Evolutionary conservation across 2,329 filamentous ascomycete species (phyloP), one percentile per base, ranked within the genome.

Genomic region (Cryphonectria radicalis): DNA sequence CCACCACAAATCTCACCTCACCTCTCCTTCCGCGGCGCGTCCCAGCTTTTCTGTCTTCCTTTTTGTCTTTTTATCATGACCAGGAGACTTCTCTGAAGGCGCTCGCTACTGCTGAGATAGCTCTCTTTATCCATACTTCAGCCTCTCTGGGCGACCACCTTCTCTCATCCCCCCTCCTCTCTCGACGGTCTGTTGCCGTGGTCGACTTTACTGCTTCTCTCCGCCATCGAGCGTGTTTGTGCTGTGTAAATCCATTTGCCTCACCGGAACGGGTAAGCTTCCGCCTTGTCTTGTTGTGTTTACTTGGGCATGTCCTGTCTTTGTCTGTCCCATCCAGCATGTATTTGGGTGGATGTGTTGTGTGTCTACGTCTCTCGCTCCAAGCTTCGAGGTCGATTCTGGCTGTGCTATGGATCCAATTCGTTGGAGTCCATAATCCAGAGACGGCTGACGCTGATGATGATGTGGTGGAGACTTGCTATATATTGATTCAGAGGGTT

Each of bases 231-330:
- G 32, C 35, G 46, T 50, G 6, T 17, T 22, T 11, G 46, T 22
- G 19, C 32, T 50, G 46, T 50, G 46, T 50, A 22, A n/a, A 50
- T 40, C 37, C 37, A 40, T n/a, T 22, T n/a, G 59, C 59, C 59
- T 62, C 43, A 55, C 63, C 35, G 28, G 43, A 66, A 22, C 63
- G 46, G 46, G 63, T 66, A 66, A 66, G 63, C 46, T 66, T 14
- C 43, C 32, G 59, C 59, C 28, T n/a, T 32, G 28, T 35, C 43
- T 46, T 65, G 35, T 37, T 53, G 28, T 65, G 35, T 55, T 55
- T 66, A 40, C 43, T 53, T 55, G 28, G 37, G n/a, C 46, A 10
- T 42, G 46, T 55, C 46, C 46, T 43, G 42, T 43, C 63, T 32
- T 32, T 22, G 42, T 53, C 8, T 53, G 32, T 25, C 63, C 8